These are phyloP conservation scores for Hypholoma sublateritium DNA, from an alignment of 768 basidiomycete genomes.

Conservation along the genomic window DNA sequence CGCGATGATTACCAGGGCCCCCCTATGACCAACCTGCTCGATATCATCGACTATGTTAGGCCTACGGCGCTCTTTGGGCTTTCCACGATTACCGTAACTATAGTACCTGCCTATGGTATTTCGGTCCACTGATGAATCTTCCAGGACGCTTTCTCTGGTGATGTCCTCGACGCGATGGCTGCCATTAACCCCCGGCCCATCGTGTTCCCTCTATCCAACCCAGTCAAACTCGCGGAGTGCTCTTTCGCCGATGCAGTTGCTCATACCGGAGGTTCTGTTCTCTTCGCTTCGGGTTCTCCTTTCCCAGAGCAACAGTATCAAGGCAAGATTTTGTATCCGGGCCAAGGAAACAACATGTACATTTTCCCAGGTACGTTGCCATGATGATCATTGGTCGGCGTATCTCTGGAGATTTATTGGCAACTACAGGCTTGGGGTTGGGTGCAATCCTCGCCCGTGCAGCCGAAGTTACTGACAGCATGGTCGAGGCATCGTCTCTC, in stretches of 20 bases:
- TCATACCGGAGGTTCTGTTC: slow-evolving; percentile 69
- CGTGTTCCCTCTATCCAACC: slow-evolving; percentile 93
- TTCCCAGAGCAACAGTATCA: slow-evolving; percentile 65
- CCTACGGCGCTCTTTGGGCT: slow-evolving; percentile 90
- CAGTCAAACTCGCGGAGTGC: slow-evolving; percentile 78
- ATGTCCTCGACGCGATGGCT: slow-evolving; percentile 76
- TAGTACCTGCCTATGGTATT: background rate
- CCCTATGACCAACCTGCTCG: slow-evolving; percentile 70
- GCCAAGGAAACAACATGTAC: slow-evolving; percentile 96
- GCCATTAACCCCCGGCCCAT: slow-evolving; percentile 80
- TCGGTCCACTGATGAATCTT: slow-evolving; percentile 2
- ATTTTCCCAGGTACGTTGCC: slow-evolving; percentile 60
- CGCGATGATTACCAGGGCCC: slow-evolving; percentile 77
- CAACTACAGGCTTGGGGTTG: slow-evolving; percentile 62
- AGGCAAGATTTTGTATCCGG: slow-evolving; percentile 63
- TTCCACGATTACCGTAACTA: slow-evolving; percentile 69
- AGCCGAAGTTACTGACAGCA: slow-evolving; percentile 71
- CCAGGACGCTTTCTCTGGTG: slow-evolving; percentile 71
- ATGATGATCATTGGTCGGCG: slow-evolving; percentile 5
- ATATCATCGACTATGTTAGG: slow-evolving; percentile 78
- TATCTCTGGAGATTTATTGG: slow-evolving; percentile 21
- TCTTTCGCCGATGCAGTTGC: slow-evolving; percentile 74
- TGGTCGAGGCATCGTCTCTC: slow-evolving; percentile 87
- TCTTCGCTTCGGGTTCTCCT: slow-evolving; percentile 89
- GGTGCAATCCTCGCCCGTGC: slow-evolving; percentile 74